phyloP scores from a whole-genome alignment of 768 basidiomycete species.

The Serendipita sp. region DNA sequence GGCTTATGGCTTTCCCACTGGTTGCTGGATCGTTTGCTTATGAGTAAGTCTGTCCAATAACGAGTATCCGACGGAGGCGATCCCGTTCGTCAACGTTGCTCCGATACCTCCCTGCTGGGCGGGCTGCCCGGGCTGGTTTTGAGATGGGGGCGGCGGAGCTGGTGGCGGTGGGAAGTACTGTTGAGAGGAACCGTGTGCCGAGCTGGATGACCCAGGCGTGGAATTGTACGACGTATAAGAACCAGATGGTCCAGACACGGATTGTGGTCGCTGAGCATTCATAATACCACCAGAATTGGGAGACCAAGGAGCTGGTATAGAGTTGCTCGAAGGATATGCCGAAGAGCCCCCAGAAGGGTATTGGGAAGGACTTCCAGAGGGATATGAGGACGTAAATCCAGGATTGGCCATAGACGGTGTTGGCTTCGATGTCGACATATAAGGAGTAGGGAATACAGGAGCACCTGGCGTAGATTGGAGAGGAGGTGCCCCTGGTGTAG shows the following conservation, averaged over 20 bases:
- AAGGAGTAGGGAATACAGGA: no score
- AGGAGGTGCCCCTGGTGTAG: not conserved
- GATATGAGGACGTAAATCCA: no score
- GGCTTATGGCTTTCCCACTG: not conserved
- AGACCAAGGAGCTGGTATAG: not conserved
- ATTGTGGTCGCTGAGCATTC: not conserved
- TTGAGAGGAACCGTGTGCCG: not conserved
- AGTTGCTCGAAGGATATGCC: not conserved
- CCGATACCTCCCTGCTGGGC: not conserved
- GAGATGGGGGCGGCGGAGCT: not conserved
- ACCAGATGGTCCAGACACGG: no score
- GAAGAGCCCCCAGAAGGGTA: not conserved
- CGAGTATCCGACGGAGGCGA: not conserved
- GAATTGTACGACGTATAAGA: not conserved
- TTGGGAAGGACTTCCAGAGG: not conserved
- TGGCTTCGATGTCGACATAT: no score
- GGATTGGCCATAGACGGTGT: no score
- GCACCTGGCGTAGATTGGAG: no score
- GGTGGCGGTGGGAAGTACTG: not conserved
- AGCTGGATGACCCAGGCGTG: not conserved
- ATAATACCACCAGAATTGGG: not conserved
- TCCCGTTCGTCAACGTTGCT: not conserved
- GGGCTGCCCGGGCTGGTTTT: not conserved
- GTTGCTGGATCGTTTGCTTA: not conserved
- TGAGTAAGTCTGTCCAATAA: conserved; percentile 1